A percentile compares a stretch with the other conserved stretches of the same genome.
Evolutionary conservation across 768 basidiomycete species (phyloP).

Genomic region (Pulveroboletus frians): DNA sequence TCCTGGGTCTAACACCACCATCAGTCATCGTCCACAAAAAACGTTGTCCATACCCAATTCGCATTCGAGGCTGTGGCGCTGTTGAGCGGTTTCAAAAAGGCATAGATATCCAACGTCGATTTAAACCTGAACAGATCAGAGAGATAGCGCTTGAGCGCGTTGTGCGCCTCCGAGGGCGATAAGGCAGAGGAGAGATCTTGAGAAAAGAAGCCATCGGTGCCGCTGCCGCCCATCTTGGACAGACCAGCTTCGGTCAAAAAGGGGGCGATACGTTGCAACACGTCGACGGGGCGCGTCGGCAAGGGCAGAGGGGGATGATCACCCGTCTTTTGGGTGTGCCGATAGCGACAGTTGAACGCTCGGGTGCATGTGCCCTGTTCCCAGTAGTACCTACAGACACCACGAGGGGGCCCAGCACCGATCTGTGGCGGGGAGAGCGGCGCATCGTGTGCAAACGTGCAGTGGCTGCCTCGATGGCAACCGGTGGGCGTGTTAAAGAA

Average conservation of each 20-base stretch:
- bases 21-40: too few relatives aligned
- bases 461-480: conserved; percentile 41
- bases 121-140: conserved; percentile 41
- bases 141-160: conserved; percentile 39
- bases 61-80: conserved; percentile 37
- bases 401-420: conserved; percentile 25
- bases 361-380: conserved; percentile 40
- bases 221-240: conserved; percentile 38
- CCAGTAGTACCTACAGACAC: conserved; percentile 47
- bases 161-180: conserved; percentile 46
- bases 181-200: conserved; percentile 28
- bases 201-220: conserved; percentile 41
- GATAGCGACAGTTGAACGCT: conserved; percentile 42
- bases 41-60: conserved; percentile 43
- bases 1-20: conserved; percentile 40
- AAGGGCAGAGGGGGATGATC: conserved; percentile 8
- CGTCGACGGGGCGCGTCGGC: conserved; percentile 12
- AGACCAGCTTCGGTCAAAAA: conserved; percentile 45
- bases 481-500: conserved; percentile 41
- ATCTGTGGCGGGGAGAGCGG: too few relatives aligned
- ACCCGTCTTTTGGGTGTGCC: conserved; percentile 29
- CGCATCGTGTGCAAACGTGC: conserved; percentile 37
- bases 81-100: conserved; percentile 35
- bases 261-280: conserved; percentile 32
- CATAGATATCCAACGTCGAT: conserved; percentile 39